These are phyloP conservation scores for Trifolium fragiferum DNA, from an alignment of 306 rosid species.

Conservation along the genomic window DNA sequence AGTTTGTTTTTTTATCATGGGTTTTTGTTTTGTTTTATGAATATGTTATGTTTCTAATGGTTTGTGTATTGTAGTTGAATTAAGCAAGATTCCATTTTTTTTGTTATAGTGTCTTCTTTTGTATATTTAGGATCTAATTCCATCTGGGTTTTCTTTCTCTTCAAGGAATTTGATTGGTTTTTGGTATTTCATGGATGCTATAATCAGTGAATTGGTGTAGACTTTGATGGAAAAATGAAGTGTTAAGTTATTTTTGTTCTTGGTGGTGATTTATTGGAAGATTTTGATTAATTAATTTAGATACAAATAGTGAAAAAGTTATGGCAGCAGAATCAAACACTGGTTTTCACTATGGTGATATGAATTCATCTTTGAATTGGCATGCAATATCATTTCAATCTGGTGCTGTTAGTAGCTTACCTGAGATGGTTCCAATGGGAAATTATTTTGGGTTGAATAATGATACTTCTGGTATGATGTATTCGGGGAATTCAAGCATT, in stretches of 20 bases:
- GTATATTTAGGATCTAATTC: constrained; percentile 33
- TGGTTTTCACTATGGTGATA: constrained; percentile 66
- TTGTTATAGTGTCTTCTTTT: background rate
- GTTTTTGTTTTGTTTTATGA: constrained; percentile 17
- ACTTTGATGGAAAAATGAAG: constrained; percentile 34
- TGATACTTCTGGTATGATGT: constrained; percentile 54
- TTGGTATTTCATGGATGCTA: constrained; percentile 11
- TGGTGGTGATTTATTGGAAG: constrained; percentile 19
- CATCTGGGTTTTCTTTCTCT: constrained; percentile 34
- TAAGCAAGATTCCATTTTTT: constrained; percentile 27
- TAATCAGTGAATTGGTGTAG: constrained; percentile 37
- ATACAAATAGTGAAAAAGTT: constrained; percentile 8
- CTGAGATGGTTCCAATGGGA: constrained; percentile 78
- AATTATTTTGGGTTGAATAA: constrained; percentile 59
- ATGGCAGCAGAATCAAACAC: constrained; percentile 81
- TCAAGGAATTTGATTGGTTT: constrained; percentile 37
- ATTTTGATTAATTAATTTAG: constrained; percentile 11
- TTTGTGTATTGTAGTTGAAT: constrained; percentile 25
- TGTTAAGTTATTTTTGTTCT: background rate
- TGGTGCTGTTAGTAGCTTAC: constrained; percentile 62
- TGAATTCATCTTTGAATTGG: constrained; percentile 61
- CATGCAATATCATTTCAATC: constrained; percentile 79
- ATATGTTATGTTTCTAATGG: constrained; percentile 22
- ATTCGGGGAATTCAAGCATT: constrained; percentile 59
- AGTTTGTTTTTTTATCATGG: constrained; percentile 22